These are phyloP conservation scores for Calvatia gigantea DNA, from an alignment of 768 basidiomycete genomes.

Conservation along the genomic window DNA sequence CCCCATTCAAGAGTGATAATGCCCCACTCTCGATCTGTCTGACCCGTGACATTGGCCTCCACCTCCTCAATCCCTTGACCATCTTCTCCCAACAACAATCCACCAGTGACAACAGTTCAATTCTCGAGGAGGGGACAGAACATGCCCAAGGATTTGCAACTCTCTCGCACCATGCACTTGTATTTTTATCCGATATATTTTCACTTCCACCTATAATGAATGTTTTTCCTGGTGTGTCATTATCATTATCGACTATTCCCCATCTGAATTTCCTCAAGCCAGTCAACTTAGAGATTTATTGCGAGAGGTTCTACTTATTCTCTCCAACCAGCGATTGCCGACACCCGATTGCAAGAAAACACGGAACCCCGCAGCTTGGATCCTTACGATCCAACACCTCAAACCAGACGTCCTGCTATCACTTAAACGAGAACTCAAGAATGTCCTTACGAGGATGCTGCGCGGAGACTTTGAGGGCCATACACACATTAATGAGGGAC, in stretches of 20 bases:
- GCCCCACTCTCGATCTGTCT: conserved; percentile 27
- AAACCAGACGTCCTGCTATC: conserved; percentile 33
- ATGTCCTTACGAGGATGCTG: not conserved
- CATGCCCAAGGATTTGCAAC: conserved; percentile 35
- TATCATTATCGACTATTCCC: not conserved
- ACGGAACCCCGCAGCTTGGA: conserved; percentile 44
- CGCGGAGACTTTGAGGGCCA: conserved; percentile 3
- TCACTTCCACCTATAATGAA: conserved; percentile 40
- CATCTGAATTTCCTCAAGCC: conserved; percentile 28
- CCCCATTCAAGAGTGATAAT: conserved; percentile 29
- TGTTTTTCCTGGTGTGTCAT: conserved; percentile 46
- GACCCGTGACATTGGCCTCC: conserved; percentile 48
- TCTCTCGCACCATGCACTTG: conserved; percentile 52
- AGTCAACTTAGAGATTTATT: conserved; percentile 42
- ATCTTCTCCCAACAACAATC: conserved; percentile 16
- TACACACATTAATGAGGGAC: not conserved
- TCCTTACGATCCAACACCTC: conserved; percentile 46
- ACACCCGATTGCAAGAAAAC: conserved; percentile 40
- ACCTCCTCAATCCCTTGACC: conserved; percentile 28
- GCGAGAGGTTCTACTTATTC: conserved; percentile 40
- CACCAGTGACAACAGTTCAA: conserved; percentile 14
- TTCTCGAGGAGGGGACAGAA: conserved; percentile 35
- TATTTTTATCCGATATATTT: conserved; percentile 48
- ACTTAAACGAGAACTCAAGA: not conserved
- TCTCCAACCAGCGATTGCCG: conserved; percentile 29